Evolutionary conservation across 1,284 basidiomycete species (phyloP).

Genomic region (Cystobasidium sp.): DNA sequence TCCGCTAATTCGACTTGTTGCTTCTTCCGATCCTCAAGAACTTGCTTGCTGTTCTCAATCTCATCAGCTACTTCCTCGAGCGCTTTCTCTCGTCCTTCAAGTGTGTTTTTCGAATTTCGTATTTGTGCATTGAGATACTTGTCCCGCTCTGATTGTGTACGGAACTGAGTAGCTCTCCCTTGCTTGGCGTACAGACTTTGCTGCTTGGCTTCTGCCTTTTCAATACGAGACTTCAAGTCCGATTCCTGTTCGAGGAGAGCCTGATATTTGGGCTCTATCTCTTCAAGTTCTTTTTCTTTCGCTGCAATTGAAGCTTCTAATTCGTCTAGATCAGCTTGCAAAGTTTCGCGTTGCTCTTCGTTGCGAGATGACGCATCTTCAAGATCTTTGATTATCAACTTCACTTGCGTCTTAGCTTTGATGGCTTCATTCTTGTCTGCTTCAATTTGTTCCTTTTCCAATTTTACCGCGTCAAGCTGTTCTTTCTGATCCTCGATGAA

Average conservation of each 20-base stretch:
- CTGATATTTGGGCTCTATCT: slow-evolving; percentile 71
- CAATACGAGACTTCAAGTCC: slow-evolving; percentile 61
- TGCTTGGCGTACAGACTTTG: slow-evolving; percentile 82
- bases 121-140: slow-evolving; percentile 75
- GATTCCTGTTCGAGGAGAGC: slow-evolving; percentile 50
- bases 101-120: slow-evolving; percentile 66
- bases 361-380: slow-evolving; percentile 61
- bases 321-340: slow-evolving; percentile 69
- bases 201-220: slow-evolving; percentile 71
- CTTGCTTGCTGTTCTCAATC: slow-evolving; percentile 60
- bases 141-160: slow-evolving; percentile 81
- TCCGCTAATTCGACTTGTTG: slow-evolving; percentile 47
- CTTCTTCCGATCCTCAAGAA: slow-evolving; percentile 65
- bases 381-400: slow-evolving; percentile 81
- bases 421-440: slow-evolving; percentile 49
- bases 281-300: slow-evolving; percentile 68
- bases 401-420: slow-evolving; percentile 67
- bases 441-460: slow-evolving; percentile 63
- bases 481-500: slow-evolving; percentile 74
- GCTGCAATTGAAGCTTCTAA: slow-evolving; percentile 67
- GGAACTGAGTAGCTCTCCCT: slow-evolving; percentile 81
- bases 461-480: slow-evolving; percentile 68
- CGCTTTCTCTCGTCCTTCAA: slow-evolving; percentile 60
- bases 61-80: slow-evolving; percentile 59
- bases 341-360: slow-evolving; percentile 57